Base-by-base conservation (phyloP, 1,284 basidiomycete genomes). In the Singerocomus rubriflavus region DNA sequence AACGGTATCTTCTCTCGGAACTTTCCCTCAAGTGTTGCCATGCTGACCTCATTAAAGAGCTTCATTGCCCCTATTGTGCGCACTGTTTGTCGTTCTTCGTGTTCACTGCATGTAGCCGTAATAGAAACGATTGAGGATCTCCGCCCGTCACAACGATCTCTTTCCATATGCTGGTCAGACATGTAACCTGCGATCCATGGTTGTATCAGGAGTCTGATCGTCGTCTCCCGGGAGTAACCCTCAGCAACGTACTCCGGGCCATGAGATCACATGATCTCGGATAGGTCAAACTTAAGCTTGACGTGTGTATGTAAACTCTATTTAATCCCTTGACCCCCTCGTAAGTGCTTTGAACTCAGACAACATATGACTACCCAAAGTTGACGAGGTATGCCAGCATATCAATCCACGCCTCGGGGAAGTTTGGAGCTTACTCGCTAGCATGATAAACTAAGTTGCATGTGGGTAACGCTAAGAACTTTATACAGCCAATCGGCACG, bases 271-370 rank as follows among this genome's bases (percentile, higher is more conserved):
- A 42, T 57, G 52, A 46, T 34, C 34, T 30, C 32, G 17, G 31
- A 33, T 29, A 30, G 49, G 37, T 40, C 44, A 60, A 64, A 66
- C 63, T 46, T 62, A 56, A 65, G 60, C 48, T 58, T 58, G 48
- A 44, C 40, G 29, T 34, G 46, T 13, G 46, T 55, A 49, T 58
- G 46, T 53, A 21, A 61, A 63, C 51, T 45, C 44, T 43, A 47
- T 53, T 54, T 47, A 27, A 51, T 49, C 29, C 40, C 36, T 21
- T 34, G 11, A 1, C 11, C 27, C 27, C 30, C 16, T 42, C 35
- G 26, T 43, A 29, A 49, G 36, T 46, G 21, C 58, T 48, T 56
- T 35, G 56, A 60, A 62, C 57, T 62, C 61, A 57, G 61, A 48
- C 48, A 38, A 36, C 13, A 21, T 14, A 41, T 6, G 12, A 16